A percentile compares a stretch with the other conserved stretches of the same genome.
These are phyloP conservation scores for Pythium coloratum DNA, from an alignment of 352 stramenopile species.

Conservation along the genomic window DNA sequence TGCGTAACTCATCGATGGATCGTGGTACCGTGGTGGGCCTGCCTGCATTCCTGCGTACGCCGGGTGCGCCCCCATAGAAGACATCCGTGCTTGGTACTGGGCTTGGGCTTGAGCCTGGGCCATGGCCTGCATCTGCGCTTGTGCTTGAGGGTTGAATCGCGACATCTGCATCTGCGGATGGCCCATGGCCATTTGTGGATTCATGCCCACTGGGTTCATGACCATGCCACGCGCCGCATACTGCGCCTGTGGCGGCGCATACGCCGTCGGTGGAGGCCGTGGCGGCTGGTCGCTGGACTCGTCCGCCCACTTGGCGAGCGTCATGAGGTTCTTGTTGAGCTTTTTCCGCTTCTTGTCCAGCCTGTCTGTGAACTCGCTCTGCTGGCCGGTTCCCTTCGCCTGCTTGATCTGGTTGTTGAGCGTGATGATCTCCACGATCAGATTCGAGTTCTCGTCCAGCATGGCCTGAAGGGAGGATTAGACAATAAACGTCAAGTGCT, in stretches of 20 bases:
- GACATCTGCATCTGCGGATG: constrained; percentile 40
- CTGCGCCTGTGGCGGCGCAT: constrained; percentile 28
- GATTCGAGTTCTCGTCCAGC: constrained; percentile 83
- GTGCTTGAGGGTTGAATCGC: constrained; percentile 34
- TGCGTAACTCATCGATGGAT: constrained; percentile 24
- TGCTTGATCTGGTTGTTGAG: constrained; percentile 89
- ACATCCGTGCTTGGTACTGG: constrained; percentile 70
- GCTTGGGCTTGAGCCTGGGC: constrained; percentile 58
- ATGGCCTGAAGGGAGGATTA: constrained; percentile 48
- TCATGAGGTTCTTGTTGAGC: constrained; percentile 91
- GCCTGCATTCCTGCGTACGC: constrained; percentile 22
- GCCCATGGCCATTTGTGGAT: constrained; percentile 26
- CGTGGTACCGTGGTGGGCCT: constrained; percentile 15
- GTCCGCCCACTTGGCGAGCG: constrained; percentile 85
- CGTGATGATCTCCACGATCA: constrained; percentile 89
- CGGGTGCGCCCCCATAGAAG: constrained; percentile 42
- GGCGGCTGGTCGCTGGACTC: constrained; percentile 74
- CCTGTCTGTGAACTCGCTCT: constrained; percentile 82
- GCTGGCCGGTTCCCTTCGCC: constrained; percentile 69
- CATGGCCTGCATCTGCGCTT: constrained; percentile 39
- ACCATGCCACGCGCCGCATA: constrained; percentile 38
- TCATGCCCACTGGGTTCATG: constrained; percentile 32
- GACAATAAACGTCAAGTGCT: neutral
- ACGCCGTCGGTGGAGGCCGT: constrained; percentile 36
- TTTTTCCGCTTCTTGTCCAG: constrained; percentile 89